Percentiles rank a stretch among this genome's conserved stretches.
These are phyloP conservation scores for Helianthus annuus DNA, from an alignment of 129 eudicot species.

Conservation along the genomic window DNA sequence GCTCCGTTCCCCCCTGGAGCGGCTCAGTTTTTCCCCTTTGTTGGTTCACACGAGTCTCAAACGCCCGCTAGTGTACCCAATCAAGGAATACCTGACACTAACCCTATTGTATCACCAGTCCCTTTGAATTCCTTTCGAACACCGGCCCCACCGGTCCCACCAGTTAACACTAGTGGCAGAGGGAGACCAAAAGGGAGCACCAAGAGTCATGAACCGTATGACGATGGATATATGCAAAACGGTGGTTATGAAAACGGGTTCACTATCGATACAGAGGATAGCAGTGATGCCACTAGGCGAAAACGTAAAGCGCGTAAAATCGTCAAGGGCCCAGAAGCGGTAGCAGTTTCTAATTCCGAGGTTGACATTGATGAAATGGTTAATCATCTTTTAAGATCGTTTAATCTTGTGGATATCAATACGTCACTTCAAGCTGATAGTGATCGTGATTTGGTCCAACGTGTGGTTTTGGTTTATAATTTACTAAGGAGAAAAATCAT, in stretches of 20 bases:
- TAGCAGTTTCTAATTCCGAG: conserved; percentile 31
- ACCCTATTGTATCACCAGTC: conserved; percentile 31
- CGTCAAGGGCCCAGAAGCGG: conserved; percentile 29
- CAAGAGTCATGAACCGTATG: conserved; percentile 28
- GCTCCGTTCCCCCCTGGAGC: conserved; percentile 61
- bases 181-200: conserved; percentile 36
- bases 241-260: conserved; percentile 38
- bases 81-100: conserved; percentile 20
- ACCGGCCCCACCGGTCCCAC: background rate
- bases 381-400: conserved; percentile 32
- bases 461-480: conserved; percentile 43
- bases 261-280: conserved; percentile 27
- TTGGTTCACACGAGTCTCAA: conserved; percentile 31
- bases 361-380: conserved; percentile 31
- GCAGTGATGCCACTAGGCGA: conserved; percentile 32
- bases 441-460: conserved; percentile 43
- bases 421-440: conserved; percentile 48
- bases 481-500: conserved; percentile 49
- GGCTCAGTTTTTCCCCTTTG: conserved; percentile 52
- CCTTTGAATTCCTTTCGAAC: conserved; percentile 35
- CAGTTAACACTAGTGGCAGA: conserved; percentile 29
- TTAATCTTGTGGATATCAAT: conserved; percentile 34
- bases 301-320: conserved; percentile 40
- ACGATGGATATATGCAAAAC: conserved; percentile 32
- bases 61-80: conserved; percentile 2